Evolutionary conservation across 805 yeast genomes (phyloP), one percentile per base, ranked within the genome.

Genomic region (Nakazawaea ernobii): DNA sequence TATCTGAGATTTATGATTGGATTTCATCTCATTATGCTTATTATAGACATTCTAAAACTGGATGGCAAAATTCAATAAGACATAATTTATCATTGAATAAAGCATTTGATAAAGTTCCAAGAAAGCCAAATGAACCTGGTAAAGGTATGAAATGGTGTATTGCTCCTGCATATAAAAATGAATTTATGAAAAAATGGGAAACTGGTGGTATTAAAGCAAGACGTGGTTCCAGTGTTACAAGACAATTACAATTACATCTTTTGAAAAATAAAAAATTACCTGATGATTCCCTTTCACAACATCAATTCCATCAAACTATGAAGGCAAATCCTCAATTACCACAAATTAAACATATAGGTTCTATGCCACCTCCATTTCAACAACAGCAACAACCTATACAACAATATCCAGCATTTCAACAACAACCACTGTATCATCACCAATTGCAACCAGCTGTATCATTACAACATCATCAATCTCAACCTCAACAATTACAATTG

Each of bases 121-220:
- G 99, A 59, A 79, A 86, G 61, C 91, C 96, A 29, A 85, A 89
- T 63, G 98, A 94, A 68, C 97, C 98, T 0, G 99, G 99, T 14
- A 94, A 94, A 65, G 98, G 99, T 53, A 92, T 94, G 95, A 94
- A 94, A 67, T 94, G 99, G 99, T 95, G 90, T 68, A 91, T 94
- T 50, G 81, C 90, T 53, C 94, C 88, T 36, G 70, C 82, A 42
- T 92, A 86, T 63, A 83, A 85, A 58, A 82, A 82, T 39, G 99
- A 94, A 54, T 91, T 91, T 58, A 66, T 91, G 61, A 78, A 75
- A 55, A 87, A 90, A 68, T 82, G 91, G 68, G 79, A 79, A 50
- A 82, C 77, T 51, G 96, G 96, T 13, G 77, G 84, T 35, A 66
- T 86, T 42, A 86, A 86, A 58, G 75, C 82, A 15, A 80, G 88